Evolutionary conservation across 2,329 filamentous ascomycete genomes (phyloP), one percentile per base, ranked within the genome.

Genomic region (Fusarium heterosporum): DNA sequence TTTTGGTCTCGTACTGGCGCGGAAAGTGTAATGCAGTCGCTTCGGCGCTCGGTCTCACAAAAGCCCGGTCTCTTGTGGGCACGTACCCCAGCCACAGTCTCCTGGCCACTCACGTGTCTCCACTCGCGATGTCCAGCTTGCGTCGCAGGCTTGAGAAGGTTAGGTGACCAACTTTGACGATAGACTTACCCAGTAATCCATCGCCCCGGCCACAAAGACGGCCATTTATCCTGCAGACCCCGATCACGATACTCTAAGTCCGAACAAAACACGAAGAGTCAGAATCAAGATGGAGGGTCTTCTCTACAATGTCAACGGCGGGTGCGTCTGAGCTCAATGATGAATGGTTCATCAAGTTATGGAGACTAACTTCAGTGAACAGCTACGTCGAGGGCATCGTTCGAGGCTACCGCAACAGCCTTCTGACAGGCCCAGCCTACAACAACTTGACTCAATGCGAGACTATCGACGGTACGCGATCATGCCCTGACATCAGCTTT

Each of bases 321-420:
- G 94, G 91, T 95, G 84, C 69, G 86, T 77, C 48, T 53, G 38
- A 42, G 32, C 47, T 56, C 41, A 25, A 26, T 46, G 38, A 52
- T 63, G 38, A 46, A 36, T 56, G 53, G 50, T 61, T 55, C 59
- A 61, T 61, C 40, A 38, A 54, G 47, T 34, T 40, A 74, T 68
- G 76, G 71, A 53, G 66, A 68, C 77, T 80, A 67, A 80, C 68
- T 38, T 47, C 41, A 50, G 34, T 32, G 50, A 67, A 63, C 75
- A 97, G 94, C 82, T 98, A 97, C 81, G 89, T 98, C 78, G 96
- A 99, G 82, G 96, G 96, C 79, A 94, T 99, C 78, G 93, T 98
- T 75, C 92, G 96, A 75, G 96, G 96, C 68, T 99, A 98, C 82
- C 91, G 95, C 77, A 99, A 98, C 81, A 88, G 90, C 75, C 90